Base-by-base conservation (phyloP, 1,284 basidiomycete species). In the Cryptococcus sp. region DNA sequence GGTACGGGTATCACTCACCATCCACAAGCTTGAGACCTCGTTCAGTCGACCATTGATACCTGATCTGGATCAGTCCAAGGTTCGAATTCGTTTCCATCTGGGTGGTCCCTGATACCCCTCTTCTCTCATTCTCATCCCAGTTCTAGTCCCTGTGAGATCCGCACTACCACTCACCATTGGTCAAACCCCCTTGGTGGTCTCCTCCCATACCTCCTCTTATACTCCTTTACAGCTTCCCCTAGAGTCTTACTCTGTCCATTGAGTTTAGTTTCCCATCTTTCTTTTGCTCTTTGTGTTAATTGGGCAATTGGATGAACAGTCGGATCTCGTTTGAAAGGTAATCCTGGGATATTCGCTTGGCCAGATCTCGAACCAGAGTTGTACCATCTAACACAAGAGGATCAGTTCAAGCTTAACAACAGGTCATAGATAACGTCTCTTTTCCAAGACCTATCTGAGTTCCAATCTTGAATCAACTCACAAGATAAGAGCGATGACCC, bases 121-220 rank as follows among this genome's bases (percentile, higher is more conserved):
- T 41, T 41, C 38, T 23, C 23, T 23, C 23, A 23, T 23, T 23
- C 38, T 41, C 10, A 41, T 41, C 38, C 10, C 38, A 41, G 10
- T 41, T 10, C 38, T 10, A 41, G 10, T 41, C 34, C 10, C 23
- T 23, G 23, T 23, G 23, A 23, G 23, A 23, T 23, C 23, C 23
- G 23, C 23, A 23, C 23, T 23, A 23, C 46, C n/a, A 36, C 52
- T 33, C 38, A 54, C 52, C 76, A 76, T 32, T 58, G 50, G 49
- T 79, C 76, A 53, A 80, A 80, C 0, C 79, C 79, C 52, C 67
- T 74, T 0, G 79, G 79, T 15, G 79, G 79, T 5, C 61, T 54
- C 0, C 79, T 68, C 3, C 64, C 61, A 56, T 80, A 77, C 23
- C 79, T 52, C 32, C 67, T 58, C 30, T 62, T 58, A 57, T 80